Evolutionary conservation across 2,329 filamentous ascomycete genomes (phyloP).

Genomic region (Aspergillus neotritici): DNA sequence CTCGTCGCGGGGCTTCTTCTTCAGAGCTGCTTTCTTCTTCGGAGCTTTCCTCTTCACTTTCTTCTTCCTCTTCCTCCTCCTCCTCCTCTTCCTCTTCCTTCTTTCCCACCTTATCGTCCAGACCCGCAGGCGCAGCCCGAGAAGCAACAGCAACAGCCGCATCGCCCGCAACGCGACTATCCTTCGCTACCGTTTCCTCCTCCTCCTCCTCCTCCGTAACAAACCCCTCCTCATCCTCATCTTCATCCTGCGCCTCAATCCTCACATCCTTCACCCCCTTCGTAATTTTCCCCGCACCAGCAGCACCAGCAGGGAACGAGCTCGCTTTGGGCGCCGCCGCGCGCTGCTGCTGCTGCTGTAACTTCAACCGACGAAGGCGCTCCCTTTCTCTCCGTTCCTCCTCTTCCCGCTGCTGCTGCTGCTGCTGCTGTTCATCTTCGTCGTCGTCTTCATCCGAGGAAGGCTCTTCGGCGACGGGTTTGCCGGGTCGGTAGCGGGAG

Average conservation of each 20-base stretch:
- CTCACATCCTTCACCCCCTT: constrained; percentile 29
- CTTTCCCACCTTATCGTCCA: constrained; percentile 10
- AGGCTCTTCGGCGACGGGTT: constrained; percentile 51
- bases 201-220: constrained; percentile 52
- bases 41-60: constrained; percentile 40
- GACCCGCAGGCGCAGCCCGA: constrained; percentile 10
- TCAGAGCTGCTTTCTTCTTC: constrained; percentile 53
- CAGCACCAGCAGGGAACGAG: constrained; percentile 31
- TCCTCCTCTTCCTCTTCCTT: constrained; percentile 37
- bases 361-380: constrained; percentile 27
- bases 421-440: no score
- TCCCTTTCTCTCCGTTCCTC: constrained; percentile 55
- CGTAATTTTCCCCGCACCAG: constrained; percentile 26
- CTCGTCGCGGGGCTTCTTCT: constrained; percentile 52
- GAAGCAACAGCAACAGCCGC: constrained; percentile 11
- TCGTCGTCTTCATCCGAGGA: constrained; percentile 49
- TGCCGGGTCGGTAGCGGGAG: constrained; percentile 79
- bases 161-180: constrained; percentile 11
- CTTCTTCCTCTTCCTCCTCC: constrained; percentile 47
- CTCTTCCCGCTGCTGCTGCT: constrained; percentile 43
- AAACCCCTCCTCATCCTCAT: constrained; percentile 54
- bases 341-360: constrained; percentile 42
- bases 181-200: constrained; percentile 26
- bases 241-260: constrained; percentile 34
- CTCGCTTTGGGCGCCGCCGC: constrained; percentile 42